These are phyloP conservation scores for Aspergillus fructus DNA, from an alignment of 2,329 filamentous ascomycete genomes.

Conservation along the genomic window DNA sequence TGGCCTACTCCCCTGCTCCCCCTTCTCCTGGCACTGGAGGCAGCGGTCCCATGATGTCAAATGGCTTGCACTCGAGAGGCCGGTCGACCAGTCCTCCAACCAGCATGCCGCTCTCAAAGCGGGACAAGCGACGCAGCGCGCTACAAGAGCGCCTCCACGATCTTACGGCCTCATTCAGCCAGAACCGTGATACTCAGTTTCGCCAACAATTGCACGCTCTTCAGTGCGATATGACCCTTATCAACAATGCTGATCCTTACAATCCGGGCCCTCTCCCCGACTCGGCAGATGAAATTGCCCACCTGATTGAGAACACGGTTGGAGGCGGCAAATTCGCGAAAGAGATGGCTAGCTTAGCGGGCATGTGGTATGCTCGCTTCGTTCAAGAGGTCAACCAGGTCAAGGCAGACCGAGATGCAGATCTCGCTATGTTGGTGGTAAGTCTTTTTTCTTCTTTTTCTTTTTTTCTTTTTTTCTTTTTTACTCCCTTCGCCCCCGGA, in stretches of 20 bases:
- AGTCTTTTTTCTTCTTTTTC: slow-evolving; percentile 28
- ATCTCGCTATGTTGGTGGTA: slow-evolving; percentile 79
- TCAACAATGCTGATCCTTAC: slow-evolving; percentile 83
- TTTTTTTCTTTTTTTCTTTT: neutral
- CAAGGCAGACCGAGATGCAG: slow-evolving; percentile 81
- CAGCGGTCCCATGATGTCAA: slow-evolving; percentile 18
- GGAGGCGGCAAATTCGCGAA: slow-evolving; percentile 64
- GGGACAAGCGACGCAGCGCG: slow-evolving; percentile 83
- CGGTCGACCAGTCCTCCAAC: slow-evolving; percentile 34
- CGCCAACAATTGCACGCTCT: slow-evolving; percentile 86
- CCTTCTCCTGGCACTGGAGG: slow-evolving; percentile 29
- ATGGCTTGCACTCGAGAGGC: slow-evolving; percentile 24
- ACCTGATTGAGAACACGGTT: slow-evolving; percentile 58
- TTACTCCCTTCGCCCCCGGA: neutral
- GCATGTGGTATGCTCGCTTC: slow-evolving; percentile 81
- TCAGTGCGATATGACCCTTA: slow-evolving; percentile 85
- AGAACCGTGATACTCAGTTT: slow-evolving; percentile 80
- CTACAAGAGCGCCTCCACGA: slow-evolving; percentile 75
- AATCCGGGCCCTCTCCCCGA: slow-evolving; percentile 67
- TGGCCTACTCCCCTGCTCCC: slow-evolving; percentile 43
- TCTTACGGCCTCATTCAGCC: slow-evolving; percentile 74
- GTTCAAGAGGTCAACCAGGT: slow-evolving; percentile 83
- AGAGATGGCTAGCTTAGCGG: slow-evolving; percentile 65
- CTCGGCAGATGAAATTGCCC: slow-evolving; percentile 63
- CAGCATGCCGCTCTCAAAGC: slow-evolving; percentile 65